These are phyloP conservation scores for Ceratocystis lukuohia DNA, from an alignment of 2,329 filamentous ascomycete species.

Conservation along the genomic window DNA sequence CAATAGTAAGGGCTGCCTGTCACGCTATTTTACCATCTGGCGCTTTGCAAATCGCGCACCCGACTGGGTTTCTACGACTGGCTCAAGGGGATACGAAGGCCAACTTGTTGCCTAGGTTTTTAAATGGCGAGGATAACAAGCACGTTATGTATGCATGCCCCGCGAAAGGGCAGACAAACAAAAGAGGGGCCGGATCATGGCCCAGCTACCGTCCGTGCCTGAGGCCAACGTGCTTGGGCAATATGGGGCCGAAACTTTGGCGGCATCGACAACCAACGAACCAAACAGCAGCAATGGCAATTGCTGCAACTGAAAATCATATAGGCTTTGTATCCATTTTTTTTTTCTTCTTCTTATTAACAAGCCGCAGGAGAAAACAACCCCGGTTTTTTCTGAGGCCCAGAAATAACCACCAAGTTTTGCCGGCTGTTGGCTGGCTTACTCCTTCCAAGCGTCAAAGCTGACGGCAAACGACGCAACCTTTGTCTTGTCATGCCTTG, in stretches of 20 bases:
- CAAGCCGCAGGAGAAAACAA: too few species aligned
- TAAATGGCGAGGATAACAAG: background rate
- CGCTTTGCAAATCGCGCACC: too few species aligned
- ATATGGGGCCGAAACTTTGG: constrained; percentile 2
- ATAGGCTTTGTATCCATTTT: background rate
- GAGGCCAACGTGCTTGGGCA: background rate
- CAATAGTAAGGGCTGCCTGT: background rate
- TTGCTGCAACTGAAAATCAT: background rate
- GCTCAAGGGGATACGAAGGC: background rate
- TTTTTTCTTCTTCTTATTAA: background rate
- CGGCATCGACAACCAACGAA: background rate
- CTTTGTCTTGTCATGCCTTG: background rate
- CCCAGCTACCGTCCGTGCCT: background rate
- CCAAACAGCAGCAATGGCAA: background rate
- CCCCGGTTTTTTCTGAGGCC: background rate
- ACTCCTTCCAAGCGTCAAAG: background rate
- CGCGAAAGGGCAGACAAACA: background rate
- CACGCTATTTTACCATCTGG: too few species aligned
- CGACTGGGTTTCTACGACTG: background rate
- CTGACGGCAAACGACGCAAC: background rate
- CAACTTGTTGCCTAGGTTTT: background rate
- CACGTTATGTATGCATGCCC: background rate
- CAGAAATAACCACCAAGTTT: background rate
- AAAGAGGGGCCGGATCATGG: background rate
- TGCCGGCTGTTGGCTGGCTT: background rate